Conservation (phyloP, 768 basidiomycete species). For the Leccinum pellstonianum region DNA sequence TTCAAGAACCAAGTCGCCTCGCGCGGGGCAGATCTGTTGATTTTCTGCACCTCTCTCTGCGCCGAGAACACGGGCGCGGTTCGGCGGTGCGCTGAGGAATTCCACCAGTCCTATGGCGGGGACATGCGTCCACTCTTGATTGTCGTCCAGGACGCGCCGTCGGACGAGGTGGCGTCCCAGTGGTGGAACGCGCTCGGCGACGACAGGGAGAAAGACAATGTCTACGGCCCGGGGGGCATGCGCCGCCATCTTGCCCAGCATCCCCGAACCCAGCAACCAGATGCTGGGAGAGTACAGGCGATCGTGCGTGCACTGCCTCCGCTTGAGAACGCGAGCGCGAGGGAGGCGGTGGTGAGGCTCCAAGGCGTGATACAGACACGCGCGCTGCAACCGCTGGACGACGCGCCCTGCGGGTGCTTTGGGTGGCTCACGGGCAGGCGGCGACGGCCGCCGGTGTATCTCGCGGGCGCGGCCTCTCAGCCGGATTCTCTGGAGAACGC, state of each 20-base stretch:
- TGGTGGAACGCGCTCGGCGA: slow-evolving; percentile 23
- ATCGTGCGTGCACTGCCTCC: slow-evolving; percentile 26
- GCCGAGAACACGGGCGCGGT: neutral
- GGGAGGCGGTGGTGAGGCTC: slow-evolving; percentile 8
- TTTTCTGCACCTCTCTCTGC: slow-evolving; percentile 20
- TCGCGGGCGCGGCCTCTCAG: neutral
- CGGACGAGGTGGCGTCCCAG: slow-evolving; percentile 17
- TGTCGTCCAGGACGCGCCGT: slow-evolving; percentile 21
- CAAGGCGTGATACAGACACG: slow-evolving; percentile 21
- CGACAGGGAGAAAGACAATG: neutral
- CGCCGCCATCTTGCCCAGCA: neutral
- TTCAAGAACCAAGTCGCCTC: slow-evolving; percentile 26
- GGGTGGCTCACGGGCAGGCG: slow-evolving; percentile 9
- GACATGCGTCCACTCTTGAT: slow-evolving; percentile 27
- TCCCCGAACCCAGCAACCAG: neutral
- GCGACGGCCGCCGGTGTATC: neutral
- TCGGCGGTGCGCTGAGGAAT: slow-evolving; percentile 18
- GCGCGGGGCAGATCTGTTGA: slow-evolving; percentile 28
- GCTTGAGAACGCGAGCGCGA: neutral
- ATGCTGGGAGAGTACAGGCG: slow-evolving; percentile 12
- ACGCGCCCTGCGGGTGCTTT: slow-evolving; percentile 21
- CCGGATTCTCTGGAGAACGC: slow-evolving; percentile 17
- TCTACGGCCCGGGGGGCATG: neutral
- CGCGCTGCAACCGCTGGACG: slow-evolving; percentile 23
- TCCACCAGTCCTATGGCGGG: slow-evolving; percentile 26